Percentiles rank a stretch among this genome's conserved stretches.
phyloP scores from a whole-genome alignment of 208 protist genomes.

The Angomonas ambiguus region DNA sequence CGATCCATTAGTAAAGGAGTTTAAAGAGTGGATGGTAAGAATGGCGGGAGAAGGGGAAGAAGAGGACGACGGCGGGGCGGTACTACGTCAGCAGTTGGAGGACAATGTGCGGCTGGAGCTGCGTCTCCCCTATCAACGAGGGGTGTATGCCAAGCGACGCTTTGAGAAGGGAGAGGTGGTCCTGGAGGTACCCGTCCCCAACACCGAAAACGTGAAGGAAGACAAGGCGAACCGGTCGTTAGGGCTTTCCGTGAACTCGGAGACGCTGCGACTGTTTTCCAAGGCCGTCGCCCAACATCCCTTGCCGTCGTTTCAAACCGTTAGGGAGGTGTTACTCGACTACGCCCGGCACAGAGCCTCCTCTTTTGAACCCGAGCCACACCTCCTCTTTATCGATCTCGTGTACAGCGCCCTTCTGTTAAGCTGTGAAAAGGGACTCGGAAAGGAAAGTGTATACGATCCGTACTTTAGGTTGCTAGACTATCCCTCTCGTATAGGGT shows the following conservation, averaged over 20 bases:
- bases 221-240: neutral
- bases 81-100: conserved; percentile 20
- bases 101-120: conserved; percentile 40
- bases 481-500: too few relatives aligned
- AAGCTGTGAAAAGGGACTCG: conserved; percentile 44
- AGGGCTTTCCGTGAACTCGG: conserved; percentile 29
- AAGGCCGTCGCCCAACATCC: neutral
- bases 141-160: conserved; percentile 43
- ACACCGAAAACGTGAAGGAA: neutral
- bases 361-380: conserved; percentile 52
- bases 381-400: conserved; percentile 65
- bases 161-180: conserved; percentile 45
- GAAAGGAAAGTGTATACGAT: conserved; percentile 31
- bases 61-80: conserved; percentile 8
- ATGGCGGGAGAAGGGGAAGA: neutral
- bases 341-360: conserved; percentile 12
- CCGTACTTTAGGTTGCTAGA: conserved; percentile 38
- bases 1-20: conserved; percentile 8
- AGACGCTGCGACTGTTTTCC: conserved; percentile 21
- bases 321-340: neutral
- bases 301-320: conserved; percentile 1
- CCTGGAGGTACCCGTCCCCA: conserved; percentile 39
- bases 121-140: conserved; percentile 29
- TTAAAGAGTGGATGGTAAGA: too few relatives aligned
- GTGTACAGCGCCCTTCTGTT: conserved; percentile 51